Conservation (phyloP, 2,329 filamentous ascomycete species). For the Golovinomyces cichoracearum region DNA sequence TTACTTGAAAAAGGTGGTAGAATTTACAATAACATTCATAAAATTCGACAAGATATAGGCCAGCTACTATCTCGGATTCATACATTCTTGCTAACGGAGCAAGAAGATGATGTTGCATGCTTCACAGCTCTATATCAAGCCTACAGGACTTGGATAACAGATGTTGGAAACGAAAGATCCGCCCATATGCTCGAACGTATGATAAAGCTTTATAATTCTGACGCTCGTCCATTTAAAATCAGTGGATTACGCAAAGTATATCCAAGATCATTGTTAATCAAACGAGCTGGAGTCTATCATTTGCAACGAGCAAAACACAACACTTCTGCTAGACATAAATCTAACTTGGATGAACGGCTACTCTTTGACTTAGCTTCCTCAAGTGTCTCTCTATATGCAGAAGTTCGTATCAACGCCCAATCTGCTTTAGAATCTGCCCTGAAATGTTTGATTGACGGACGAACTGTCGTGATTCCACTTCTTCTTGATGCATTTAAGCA, state of each 20-base stretch:
- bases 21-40: conserved; percentile 52
- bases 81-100: conserved; percentile 51
- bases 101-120: conserved; percentile 86
- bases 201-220: conserved; percentile 56
- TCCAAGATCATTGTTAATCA: conserved; percentile 70
- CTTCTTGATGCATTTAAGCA: conserved; percentile 53
- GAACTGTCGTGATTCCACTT: conserved; percentile 71
- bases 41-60: conserved; percentile 55
- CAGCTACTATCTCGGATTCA: conserved; percentile 63
- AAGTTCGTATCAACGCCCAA: conserved; percentile 84
- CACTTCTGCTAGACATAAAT: conserved; percentile 62
- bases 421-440: conserved; percentile 77
- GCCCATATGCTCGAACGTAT: conserved; percentile 81
- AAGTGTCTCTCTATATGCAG: conserved; percentile 73
- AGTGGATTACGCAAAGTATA: conserved; percentile 80
- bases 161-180: conserved; percentile 86
- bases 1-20: conserved; percentile 36
- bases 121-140: conserved; percentile 83
- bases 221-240: conserved; percentile 81
- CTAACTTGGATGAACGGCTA: conserved; percentile 64
- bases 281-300: conserved; percentile 83
- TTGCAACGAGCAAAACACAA: conserved; percentile 87
- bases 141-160: conserved; percentile 89
- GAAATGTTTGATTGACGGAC: conserved; percentile 68
- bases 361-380: conserved; percentile 74